phyloP scores from a whole-genome alignment of 148 eudicot genomes.

The Nepenthes mirabilis region DNA sequence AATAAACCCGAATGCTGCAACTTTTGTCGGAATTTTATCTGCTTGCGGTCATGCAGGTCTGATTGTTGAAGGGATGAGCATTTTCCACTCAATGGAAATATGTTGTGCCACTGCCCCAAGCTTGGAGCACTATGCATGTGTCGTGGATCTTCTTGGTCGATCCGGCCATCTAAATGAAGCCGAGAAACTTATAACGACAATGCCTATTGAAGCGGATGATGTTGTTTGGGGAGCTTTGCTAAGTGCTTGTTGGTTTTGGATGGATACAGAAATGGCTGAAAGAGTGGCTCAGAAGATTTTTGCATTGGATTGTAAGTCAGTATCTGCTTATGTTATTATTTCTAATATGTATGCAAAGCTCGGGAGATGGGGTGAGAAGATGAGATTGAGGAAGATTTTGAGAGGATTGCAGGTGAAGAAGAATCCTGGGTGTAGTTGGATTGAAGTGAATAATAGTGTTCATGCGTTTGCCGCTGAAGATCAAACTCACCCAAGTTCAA shows the following conservation, averaged over 20 bases:
- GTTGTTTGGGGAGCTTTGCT: slow-evolving; percentile 47
- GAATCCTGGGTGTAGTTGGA: slow-evolving; percentile 54
- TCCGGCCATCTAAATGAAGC: slow-evolving; percentile 38
- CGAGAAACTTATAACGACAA: slow-evolving; percentile 23
- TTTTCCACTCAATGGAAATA: slow-evolving; percentile 32
- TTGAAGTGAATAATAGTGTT: slow-evolving; percentile 24
- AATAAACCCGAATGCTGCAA: slow-evolving; percentile 28
- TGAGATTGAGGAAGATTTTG: slow-evolving; percentile 20
- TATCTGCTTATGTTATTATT: slow-evolving; percentile 22
- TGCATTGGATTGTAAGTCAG: slow-evolving; percentile 12
- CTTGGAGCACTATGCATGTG: slow-evolving; percentile 49
- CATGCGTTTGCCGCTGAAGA: slow-evolving; percentile 27
- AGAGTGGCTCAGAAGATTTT: slow-evolving; percentile 25
- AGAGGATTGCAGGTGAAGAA: slow-evolving; percentile 19
- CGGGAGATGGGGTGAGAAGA: slow-evolving; percentile 35
- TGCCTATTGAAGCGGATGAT: slow-evolving; percentile 41
- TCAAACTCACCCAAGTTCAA: slow-evolving; percentile 21
- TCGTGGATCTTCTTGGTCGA: slow-evolving; percentile 39
- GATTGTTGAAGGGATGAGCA: slow-evolving; percentile 32
- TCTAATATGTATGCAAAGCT: slow-evolving; percentile 35
- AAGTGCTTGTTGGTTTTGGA: slow-evolving; percentile 37
- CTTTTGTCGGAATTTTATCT: slow-evolving; percentile 36
- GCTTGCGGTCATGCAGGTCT: slow-evolving; percentile 48
- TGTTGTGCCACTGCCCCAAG: slow-evolving; percentile 25
- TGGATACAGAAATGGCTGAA: slow-evolving; percentile 29